phyloP scores from a whole-genome alignment of 2,329 filamentous ascomycete genomes.

The Trichophyton schoenleinii region DNA sequence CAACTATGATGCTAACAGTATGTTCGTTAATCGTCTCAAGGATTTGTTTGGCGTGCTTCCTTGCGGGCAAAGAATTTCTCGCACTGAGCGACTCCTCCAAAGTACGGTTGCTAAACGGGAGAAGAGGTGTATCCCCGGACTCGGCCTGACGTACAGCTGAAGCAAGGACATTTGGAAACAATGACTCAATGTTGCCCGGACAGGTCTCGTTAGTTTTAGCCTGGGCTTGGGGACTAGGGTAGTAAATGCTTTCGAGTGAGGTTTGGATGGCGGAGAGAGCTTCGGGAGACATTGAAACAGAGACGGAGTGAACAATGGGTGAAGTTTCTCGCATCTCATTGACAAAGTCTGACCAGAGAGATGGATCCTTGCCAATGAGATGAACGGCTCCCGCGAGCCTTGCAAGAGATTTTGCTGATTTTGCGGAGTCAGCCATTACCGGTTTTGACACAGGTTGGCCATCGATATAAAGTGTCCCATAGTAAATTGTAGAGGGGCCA shows the following conservation, averaged over 20 bases:
- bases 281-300: not conserved
- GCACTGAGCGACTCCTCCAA: not conserved
- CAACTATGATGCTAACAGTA: constrained; percentile 35
- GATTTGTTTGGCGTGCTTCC: constrained; percentile 1
- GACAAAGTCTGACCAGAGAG: not conserved
- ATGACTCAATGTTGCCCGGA: not conserved
- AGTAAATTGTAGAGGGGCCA: not conserved
- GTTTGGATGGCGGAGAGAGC: not conserved
- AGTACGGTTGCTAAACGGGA: not conserved
- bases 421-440: not conserved
- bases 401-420: not conserved
- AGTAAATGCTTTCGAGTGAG: not conserved
- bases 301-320: not conserved
- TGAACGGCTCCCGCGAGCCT: not conserved
- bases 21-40: constrained; percentile 16
- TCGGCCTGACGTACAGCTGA: not conserved
- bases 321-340: not conserved
- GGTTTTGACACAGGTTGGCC: not conserved
- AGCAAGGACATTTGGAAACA: not conserved
- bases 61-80: not conserved
- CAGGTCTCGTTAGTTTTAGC: not conserved
- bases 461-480: not conserved
- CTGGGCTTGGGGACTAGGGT: not conserved
- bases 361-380: not conserved
- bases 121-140: not conserved